Evolutionary conservation across 768 basidiomycete genomes (phyloP).

Genomic region (Trametes punicea): DNA sequence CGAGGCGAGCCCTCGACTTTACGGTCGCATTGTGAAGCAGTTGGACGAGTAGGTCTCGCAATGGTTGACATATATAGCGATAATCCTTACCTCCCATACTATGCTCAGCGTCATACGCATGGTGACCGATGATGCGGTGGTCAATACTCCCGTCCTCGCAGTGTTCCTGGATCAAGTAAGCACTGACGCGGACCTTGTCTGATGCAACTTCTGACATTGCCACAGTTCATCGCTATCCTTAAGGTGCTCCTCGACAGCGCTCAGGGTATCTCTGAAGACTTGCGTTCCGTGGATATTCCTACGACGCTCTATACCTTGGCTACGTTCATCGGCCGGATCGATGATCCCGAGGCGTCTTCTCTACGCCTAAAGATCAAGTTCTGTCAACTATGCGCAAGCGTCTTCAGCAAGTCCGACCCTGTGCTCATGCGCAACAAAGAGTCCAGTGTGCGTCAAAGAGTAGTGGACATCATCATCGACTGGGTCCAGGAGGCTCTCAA

Average conservation of each 20-base stretch:
- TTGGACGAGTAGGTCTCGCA: slow-evolving; percentile 64
- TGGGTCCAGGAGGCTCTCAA: slow-evolving; percentile 62
- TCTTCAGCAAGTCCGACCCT: slow-evolving; percentile 59
- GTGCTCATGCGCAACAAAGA: slow-evolving; percentile 63
- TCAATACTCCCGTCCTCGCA: slow-evolving; percentile 42
- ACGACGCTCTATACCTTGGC: slow-evolving; percentile 49
- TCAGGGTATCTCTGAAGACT: slow-evolving; percentile 51
- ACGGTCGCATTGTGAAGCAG: slow-evolving; percentile 62
- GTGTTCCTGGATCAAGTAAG: slow-evolving; percentile 74
- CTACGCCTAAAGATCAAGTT: slow-evolving; percentile 73
- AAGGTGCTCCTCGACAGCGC: slow-evolving; percentile 77
- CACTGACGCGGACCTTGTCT: not conserved
- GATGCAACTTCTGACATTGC: not conserved
- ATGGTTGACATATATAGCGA: no score
- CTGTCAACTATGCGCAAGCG: slow-evolving; percentile 66
- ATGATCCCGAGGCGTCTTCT: slow-evolving; percentile 39
- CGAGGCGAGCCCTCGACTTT: slow-evolving; percentile 71
- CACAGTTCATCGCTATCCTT: slow-evolving; percentile 69
- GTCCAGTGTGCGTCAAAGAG: slow-evolving; percentile 58
- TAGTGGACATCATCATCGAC: slow-evolving; percentile 73
- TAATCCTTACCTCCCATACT: not conserved
- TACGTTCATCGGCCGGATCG: slow-evolving; percentile 61
- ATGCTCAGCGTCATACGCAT: slow-evolving; percentile 45
- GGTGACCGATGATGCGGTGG: slow-evolving; percentile 45
- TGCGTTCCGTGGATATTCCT: slow-evolving; percentile 61